Evolutionary conservation across 306 rosid genomes (phyloP).

Genomic region (Lupinus albus): DNA sequence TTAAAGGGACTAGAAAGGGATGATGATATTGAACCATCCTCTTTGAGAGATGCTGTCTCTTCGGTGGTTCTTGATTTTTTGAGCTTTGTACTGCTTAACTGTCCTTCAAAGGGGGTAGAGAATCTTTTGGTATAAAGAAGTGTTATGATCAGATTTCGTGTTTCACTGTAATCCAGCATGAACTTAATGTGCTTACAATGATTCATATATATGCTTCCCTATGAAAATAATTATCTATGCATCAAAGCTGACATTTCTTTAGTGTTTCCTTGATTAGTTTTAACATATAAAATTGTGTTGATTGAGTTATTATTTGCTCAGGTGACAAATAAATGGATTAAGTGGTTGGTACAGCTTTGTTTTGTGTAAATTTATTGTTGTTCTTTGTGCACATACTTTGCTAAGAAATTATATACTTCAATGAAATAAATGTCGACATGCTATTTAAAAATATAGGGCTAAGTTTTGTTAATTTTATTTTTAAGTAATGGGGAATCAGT

Average conservation of each 20-base stretch:
- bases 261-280: conserved; percentile 14
- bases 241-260: conserved; percentile 14
- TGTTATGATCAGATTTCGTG: conserved; percentile 12
- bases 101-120: background rate
- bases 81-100: conserved; percentile 23
- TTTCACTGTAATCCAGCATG: conserved; percentile 1
- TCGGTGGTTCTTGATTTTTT: conserved; percentile 13
- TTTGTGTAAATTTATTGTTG: conserved; percentile 28
- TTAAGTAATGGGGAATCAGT: conserved; percentile 24
- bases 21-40: conserved; percentile 1
- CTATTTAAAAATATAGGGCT: conserved; percentile 22
- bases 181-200: conserved; percentile 17
- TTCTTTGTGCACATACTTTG: conserved; percentile 10
- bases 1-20: conserved; percentile 29
- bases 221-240: conserved; percentile 23
- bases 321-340: conserved; percentile 25
- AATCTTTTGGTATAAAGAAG: background rate
- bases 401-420: background rate
- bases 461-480: background rate
- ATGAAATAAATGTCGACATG: background rate
- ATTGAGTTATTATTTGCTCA: conserved; percentile 29
- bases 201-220: background rate
- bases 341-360: conserved; percentile 26
- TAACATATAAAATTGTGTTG: conserved; percentile 1
- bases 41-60: conserved; percentile 23